phyloP scores from a whole-genome alignment of 2,329 filamentous ascomycete species.

The Rhynchosporium graminicola region DNA sequence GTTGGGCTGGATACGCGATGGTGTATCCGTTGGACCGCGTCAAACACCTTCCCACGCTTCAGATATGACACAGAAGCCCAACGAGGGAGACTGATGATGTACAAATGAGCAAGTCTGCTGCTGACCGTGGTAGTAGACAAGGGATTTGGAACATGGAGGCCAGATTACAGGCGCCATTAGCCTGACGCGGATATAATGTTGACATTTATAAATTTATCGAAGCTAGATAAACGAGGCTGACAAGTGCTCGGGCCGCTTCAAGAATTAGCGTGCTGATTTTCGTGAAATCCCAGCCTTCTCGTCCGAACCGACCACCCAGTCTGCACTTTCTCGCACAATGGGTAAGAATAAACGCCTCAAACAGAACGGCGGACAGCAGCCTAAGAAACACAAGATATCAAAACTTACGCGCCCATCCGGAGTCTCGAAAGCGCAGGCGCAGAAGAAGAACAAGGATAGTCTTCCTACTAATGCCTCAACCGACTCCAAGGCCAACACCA shows the following conservation, averaged over 20 bases:
- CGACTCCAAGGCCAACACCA: conserved; percentile 13
- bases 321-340: conserved; percentile 24
- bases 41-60: too few species aligned
- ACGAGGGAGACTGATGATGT: not conserved
- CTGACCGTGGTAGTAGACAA: too few species aligned
- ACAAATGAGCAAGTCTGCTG: not conserved
- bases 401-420: conserved; percentile 25
- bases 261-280: not conserved
- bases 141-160: too few species aligned
- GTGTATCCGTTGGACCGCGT: too few species aligned
- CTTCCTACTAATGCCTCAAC: conserved; percentile 15
- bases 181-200: not conserved
- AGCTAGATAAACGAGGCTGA: not conserved
- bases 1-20: too few species aligned
- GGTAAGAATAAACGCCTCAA: conserved; percentile 36
- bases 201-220: not conserved
- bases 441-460: not conserved
- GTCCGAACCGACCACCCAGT: not conserved
- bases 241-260: conserved; percentile 4
- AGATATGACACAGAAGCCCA: not conserved
- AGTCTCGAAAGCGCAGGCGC: conserved; percentile 18
- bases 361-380: conserved; percentile 14
- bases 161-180: too few species aligned
- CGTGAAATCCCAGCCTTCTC: conserved; percentile 14
- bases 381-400: conserved; percentile 22